Base-by-base conservation (phyloP, 768 basidiomycete genomes). In the Albatrellus ellisii region DNA sequence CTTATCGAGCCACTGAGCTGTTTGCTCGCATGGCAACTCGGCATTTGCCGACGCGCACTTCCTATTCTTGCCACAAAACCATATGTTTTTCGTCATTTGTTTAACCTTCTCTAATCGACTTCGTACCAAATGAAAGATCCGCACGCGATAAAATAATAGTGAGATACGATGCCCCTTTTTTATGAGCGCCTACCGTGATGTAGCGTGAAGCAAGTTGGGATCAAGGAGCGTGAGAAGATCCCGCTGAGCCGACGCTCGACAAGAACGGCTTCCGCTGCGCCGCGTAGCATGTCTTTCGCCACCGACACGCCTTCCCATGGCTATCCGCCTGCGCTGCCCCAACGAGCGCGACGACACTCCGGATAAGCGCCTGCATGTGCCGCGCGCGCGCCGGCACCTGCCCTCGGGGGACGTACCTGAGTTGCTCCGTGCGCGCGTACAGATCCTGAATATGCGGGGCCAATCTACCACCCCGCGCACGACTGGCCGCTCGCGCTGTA, bases 401-500 rank as follows among this genome's bases (percentile, higher is more conserved):
- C 66, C 69, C 0, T 42, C 55, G 2, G 56, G 51, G 36, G 68
- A 71, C 27, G 67, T 58, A 0, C 46, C 54, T 26, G 48, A 48
- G 33, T 49, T 70, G 40, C 59, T 70, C 27, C 54, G 62, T 45
- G 54, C 59, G 15, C 68, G 70, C 44, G 72, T 69, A 55, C 69
- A 72, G 48, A 67, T 73, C 46, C 62, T 73, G 46, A 72, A 72
- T 52, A 53, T 74, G 43, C 73, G 72, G 72, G 62, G 72, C 72
- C 72, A 0, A 69, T 73, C 50, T 50, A 57, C 14, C 55, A 66
- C 44, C 48, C 60, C 2, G 69, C 68, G 2, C 51, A 54, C 14
- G 72, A 72, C 44, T 68, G 62, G 59, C 70, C 70, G 4, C 61
- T 74, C 28, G 63, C 64, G 7, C 56, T 69, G 0, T 68, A 67